Evolutionary conservation across 164 flowering plant species (phyloP).

Genomic region (Dillenia turbinata): DNA sequence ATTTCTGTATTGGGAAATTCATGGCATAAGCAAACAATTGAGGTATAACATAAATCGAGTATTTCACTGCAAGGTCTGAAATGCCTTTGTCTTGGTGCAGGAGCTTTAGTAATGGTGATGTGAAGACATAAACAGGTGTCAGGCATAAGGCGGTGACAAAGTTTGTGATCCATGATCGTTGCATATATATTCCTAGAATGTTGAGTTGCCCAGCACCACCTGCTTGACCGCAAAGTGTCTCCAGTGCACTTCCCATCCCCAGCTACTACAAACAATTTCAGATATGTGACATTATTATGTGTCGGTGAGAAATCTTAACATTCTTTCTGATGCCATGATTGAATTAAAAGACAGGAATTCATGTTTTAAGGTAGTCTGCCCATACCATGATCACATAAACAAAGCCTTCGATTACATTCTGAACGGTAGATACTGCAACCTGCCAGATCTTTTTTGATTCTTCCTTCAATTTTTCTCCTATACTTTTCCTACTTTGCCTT

Average conservation of each 20-base stretch:
- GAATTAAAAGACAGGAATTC: too few relatives aligned
- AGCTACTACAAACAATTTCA: constrained; percentile 20
- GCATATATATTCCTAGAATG: constrained; percentile 51
- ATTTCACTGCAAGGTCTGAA: constrained; percentile 40
- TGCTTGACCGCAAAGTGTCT: constrained; percentile 55
- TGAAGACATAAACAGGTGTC: constrained; percentile 39
- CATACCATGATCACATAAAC: constrained; percentile 4
- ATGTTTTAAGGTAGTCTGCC: too few relatives aligned
- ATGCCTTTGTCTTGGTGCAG: constrained; percentile 30
- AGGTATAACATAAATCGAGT: constrained; percentile 37
- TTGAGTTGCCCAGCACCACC: constrained; percentile 46
- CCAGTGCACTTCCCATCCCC: constrained; percentile 53
- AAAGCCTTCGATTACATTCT: constrained; percentile 7
- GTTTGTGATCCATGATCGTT: constrained; percentile 49
- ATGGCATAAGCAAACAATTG: constrained; percentile 47
- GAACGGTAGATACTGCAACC: constrained; percentile 9
- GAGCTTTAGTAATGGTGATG: constrained; percentile 37
- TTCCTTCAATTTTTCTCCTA: constrained; percentile 1
- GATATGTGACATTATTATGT: not conserved
- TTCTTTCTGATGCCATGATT: too few relatives aligned
- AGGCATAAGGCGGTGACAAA: constrained; percentile 27
- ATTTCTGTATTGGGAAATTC: constrained; percentile 48
- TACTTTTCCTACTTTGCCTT: not conserved
- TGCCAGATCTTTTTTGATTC: constrained; percentile 18
- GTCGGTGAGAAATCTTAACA: too few relatives aligned